Percentiles rank a stretch among this genome's conserved stretches.
Evolutionary conservation across 805 yeast genomes (phyloP).

Genomic region (Schwanniomyces polymorphus): DNA sequence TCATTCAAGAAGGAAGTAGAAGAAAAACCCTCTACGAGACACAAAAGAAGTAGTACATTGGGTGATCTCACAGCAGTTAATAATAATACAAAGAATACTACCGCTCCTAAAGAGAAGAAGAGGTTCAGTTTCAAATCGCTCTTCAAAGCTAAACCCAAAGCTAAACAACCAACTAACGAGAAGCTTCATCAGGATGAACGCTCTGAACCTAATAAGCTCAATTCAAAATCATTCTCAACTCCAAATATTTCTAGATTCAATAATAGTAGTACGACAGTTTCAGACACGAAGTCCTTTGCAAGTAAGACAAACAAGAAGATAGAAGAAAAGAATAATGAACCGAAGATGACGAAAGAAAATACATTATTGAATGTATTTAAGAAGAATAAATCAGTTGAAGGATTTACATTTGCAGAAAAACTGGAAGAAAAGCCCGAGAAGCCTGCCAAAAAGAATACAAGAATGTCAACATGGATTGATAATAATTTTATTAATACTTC

Average conservation of each 20-base stretch:
- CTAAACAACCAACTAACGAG: constrained; percentile 18
- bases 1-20: constrained; percentile 8
- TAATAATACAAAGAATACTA: not conserved
- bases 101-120: constrained; percentile 18
- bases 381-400: constrained; percentile 19
- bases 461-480: not conserved
- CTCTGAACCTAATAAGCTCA: constrained; percentile 12
- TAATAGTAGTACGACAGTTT: not conserved
- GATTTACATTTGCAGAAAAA: constrained; percentile 7
- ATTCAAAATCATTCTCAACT: constrained; percentile 28
- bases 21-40: constrained; percentile 8
- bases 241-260: constrained; percentile 22
- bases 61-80: constrained; percentile 14
- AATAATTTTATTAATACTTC: not conserved
- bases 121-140: constrained; percentile 39
- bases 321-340: not conserved
- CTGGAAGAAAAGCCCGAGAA: not conserved
- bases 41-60: constrained; percentile 8
- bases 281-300: not conserved
- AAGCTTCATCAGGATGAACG: constrained; percentile 4
- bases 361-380: constrained; percentile 21
- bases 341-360: not conserved
- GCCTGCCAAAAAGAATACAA: not conserved
- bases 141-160: constrained; percentile 36
- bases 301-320: not conserved